phyloP scores from a whole-genome alignment of 352 stramenopile species.

The Globisporangium emineosum region DNA sequence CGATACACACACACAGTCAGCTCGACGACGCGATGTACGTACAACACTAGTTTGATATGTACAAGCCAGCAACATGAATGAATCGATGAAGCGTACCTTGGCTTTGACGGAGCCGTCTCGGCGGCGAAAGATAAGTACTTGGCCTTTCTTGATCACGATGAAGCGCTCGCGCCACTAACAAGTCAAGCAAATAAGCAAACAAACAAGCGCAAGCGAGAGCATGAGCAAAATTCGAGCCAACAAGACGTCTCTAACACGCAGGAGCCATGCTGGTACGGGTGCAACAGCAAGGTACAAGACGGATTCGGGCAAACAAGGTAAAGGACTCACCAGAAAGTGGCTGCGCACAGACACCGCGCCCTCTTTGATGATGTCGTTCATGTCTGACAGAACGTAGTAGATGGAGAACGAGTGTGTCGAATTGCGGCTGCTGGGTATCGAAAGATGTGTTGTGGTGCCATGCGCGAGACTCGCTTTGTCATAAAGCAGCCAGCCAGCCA shows the following conservation, averaged over 20 bases:
- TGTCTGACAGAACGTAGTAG: background rate
- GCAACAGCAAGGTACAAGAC: no score
- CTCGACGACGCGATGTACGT: no score
- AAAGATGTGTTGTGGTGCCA: background rate
- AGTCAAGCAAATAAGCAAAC: background rate
- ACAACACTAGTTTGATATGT: no score
- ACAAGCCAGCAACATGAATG: no score
- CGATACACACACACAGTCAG: no score
- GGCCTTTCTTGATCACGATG: constrained; percentile 44
- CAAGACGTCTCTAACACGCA: no score
- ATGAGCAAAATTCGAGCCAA: background rate
- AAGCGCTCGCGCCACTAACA: constrained; percentile 66
- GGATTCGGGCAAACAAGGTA: no score
- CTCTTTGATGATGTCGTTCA: constrained; percentile 44
- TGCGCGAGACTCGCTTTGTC: background rate
- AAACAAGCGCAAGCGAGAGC: background rate
- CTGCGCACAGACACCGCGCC: constrained; percentile 54
- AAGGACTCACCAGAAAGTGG: constrained; percentile 69
- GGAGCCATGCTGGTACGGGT: no score
- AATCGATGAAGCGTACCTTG: constrained; percentile 18
- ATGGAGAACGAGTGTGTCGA: background rate
- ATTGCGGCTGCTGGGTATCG: background rate
- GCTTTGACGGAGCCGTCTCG: constrained; percentile 49
- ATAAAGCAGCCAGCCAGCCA: background rate
- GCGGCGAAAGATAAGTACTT: constrained; percentile 46